Evolutionary conservation across 371 early-diverging fungal species (phyloP), one percentile per base, ranked within the genome.

Genomic region (Batkoa obscura): DNA sequence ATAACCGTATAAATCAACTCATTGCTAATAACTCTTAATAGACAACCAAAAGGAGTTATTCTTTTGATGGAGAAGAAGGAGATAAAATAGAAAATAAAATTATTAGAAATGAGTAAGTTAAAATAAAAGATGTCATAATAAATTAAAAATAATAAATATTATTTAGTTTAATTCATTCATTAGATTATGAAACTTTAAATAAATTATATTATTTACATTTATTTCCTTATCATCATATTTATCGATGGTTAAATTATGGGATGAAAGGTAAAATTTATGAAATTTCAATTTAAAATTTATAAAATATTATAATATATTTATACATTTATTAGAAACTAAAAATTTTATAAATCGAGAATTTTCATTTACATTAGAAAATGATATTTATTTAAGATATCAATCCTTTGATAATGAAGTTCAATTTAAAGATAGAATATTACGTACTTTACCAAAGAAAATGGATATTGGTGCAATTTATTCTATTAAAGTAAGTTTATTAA

Each of bases 391-490:
- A 37, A 84, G 99, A 23, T 95, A 84, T 74, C 79, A 86, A 52
- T 89, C 93, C 1, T 97, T 86, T 63, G 66, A 66, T 31, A 75
- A 72, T 59, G 57, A 60, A 0, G 79, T 80, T 8, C 86, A 83
- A 23, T 74, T 99, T 38, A 80, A 78, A 61, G 64, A 73, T n/a
- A 86, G 86, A 59, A 63, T 98, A 34, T 49, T 73, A 39, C 69
- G 80, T 31, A 56, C 83, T 15, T 73, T 71, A 53, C 98, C 98
- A 4, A 68, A 74, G 54, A 97, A 94, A 66, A 90, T 99, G 59
- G 98, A 99, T 76, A 86, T 99, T 63, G 99, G 99, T 4, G 96
- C 98, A 13, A 78, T 98, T 3, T 98, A 94, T 70, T 76, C 81
- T 55, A 72, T 78, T 3, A 73, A 65, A 62, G 88, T 86, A 66